Conservation (phyloP, 1,284 basidiomycete genomes). For the Gomphus bonarii region DNA sequence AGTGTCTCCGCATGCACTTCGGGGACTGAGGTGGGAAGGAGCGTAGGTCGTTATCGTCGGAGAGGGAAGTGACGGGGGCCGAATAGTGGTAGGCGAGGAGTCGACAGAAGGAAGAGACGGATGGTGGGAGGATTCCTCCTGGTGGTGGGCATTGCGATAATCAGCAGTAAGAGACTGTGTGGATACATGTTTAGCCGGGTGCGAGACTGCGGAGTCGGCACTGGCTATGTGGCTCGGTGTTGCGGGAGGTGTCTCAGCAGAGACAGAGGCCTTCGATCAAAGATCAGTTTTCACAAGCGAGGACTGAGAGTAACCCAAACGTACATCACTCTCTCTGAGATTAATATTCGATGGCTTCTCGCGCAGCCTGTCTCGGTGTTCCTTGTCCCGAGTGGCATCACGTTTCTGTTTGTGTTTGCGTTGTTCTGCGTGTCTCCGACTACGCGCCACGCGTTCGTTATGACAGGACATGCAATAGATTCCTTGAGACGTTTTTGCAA, state of each 20-base stretch:
- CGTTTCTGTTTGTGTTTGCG: constrained; percentile 29
- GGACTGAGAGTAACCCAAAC: background rate
- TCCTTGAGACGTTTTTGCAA: constrained; percentile 96
- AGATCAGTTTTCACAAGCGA: background rate
- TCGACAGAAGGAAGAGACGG: background rate
- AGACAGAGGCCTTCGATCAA: background rate
- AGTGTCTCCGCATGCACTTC: background rate
- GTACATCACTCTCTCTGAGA: constrained; percentile 11
- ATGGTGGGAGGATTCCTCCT: background rate
- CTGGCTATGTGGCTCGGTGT: constrained; percentile 7
- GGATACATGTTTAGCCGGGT: constrained; percentile 11
- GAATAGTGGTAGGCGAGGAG: background rate
- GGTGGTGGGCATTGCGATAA: constrained; percentile 1
- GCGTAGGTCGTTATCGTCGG: background rate
- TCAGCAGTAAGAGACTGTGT: constrained; percentile 7
- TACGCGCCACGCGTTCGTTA: constrained; percentile 90
- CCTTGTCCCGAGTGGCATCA: constrained; percentile 25
- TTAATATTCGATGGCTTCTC: constrained; percentile 7
- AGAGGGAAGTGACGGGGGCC: background rate
- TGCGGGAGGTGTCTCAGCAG: constrained; percentile 5
- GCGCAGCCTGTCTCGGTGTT: constrained; percentile 30
- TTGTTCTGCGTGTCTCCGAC: constrained; percentile 79
- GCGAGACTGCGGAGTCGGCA: constrained; percentile 2
- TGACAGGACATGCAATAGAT: constrained; percentile 99
- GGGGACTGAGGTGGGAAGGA: background rate